Percentiles rank a stretch among this genome's conserved stretches.
These are phyloP conservation scores for Kluyveromyces wickerhamii DNA, from an alignment of 805 yeast genomes.

Conservation along the genomic window DNA sequence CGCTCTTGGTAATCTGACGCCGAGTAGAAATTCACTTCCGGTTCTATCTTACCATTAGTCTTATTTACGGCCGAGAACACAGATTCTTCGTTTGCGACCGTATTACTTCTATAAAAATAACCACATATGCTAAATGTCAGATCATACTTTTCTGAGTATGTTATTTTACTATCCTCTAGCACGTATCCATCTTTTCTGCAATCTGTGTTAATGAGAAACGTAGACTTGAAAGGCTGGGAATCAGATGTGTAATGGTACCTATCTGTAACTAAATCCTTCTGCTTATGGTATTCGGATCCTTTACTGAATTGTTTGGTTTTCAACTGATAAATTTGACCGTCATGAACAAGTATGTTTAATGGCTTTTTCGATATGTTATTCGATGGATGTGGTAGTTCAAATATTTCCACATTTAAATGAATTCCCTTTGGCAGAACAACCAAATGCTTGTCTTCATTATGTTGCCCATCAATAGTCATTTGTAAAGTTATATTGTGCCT, in stretches of 20 bases:
- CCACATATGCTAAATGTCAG: conserved; percentile 23
- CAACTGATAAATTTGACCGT: conserved; percentile 13
- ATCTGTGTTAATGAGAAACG: conserved; percentile 15
- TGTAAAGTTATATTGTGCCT: too few relatives aligned
- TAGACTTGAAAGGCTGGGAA: conserved; percentile 20
- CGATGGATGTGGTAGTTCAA: conserved; percentile 26
- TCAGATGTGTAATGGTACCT: conserved; percentile 21
- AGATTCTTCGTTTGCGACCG: background rate
- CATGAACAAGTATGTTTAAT: conserved; percentile 11
- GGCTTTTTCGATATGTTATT: conserved; percentile 16
- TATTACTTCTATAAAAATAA: conserved; percentile 12
- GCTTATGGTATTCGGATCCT: conserved; percentile 15
- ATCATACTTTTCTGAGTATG: conserved; percentile 17
- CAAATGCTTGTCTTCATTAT: background rate
- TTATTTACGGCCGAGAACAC: too few relatives aligned
- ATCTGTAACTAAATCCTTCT: conserved; percentile 19
- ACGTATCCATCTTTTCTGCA: conserved; percentile 20
- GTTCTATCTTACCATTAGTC: too few relatives aligned
- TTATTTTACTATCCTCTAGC: conserved; percentile 14
- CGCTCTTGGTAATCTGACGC: conserved; percentile 28
- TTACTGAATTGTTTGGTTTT: conserved; percentile 21
- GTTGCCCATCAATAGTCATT: too few relatives aligned
- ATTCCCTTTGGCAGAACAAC: conserved; percentile 5
- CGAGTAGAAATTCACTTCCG: conserved; percentile 16
- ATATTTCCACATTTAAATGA: conserved; percentile 8